Conservation (phyloP, 352 stramenopile genomes). For the Pythium aphanidermatum region DNA sequence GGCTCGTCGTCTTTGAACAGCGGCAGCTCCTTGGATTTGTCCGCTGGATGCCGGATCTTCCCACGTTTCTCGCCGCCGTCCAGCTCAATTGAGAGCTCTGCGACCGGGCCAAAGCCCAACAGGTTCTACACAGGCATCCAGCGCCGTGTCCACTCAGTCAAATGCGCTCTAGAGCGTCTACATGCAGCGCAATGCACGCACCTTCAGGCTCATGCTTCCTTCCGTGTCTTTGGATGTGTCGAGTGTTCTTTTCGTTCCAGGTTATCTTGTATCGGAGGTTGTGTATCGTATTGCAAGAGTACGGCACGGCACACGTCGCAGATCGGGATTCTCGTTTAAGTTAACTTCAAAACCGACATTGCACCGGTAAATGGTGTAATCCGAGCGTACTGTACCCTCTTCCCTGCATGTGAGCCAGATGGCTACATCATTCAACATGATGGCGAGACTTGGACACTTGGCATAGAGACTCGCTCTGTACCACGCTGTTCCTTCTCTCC, state of each 20-base stretch:
- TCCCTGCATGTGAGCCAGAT: too few species aligned
- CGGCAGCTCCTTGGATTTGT: slow-evolving; percentile 33
- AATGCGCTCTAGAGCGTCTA: not conserved
- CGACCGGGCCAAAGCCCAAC: slow-evolving; percentile 45
- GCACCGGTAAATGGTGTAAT: too few species aligned
- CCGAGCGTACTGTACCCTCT: too few species aligned
- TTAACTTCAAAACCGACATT: too few species aligned
- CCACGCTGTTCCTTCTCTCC: too few species aligned
- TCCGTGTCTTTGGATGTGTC: not conserved
- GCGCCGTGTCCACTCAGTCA: too few species aligned
- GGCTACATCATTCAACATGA: too few species aligned
- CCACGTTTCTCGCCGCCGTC: slow-evolving; percentile 24
- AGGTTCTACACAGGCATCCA: slow-evolving; percentile 40
- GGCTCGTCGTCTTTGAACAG: slow-evolving; percentile 50
- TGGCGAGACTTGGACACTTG: too few species aligned
- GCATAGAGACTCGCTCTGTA: too few species aligned
- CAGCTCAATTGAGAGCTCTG: slow-evolving; percentile 33
- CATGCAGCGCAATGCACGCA: not conserved
- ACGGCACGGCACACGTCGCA: slow-evolving; percentile 3
- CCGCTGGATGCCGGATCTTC: slow-evolving; percentile 19
- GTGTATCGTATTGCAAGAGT: not conserved
- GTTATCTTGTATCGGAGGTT: slow-evolving; percentile 4
- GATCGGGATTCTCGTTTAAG: too few species aligned
- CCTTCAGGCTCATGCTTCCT: slow-evolving; percentile 19
- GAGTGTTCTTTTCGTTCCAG: slow-evolving; percentile 3